These are phyloP conservation scores for Podaxis mareebaensis DNA, from an alignment of 768 basidiomycete species.

Conservation along the genomic window DNA sequence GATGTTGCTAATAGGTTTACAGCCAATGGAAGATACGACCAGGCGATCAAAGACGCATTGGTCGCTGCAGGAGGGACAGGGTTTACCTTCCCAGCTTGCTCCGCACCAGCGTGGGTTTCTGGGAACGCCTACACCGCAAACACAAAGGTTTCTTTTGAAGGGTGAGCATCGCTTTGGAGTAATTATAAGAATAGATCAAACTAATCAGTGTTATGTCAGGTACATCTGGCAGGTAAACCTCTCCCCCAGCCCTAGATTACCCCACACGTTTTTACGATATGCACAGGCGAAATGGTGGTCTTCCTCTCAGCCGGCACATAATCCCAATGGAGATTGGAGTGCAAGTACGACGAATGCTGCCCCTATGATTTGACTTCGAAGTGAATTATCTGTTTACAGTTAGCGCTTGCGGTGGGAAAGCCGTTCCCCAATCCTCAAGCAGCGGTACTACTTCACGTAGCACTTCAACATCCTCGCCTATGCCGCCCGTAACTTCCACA, in stretches of 20 bases:
- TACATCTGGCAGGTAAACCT: slow-evolving; percentile 64
- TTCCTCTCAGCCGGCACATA: slow-evolving; percentile 42
- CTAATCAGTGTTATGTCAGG: slow-evolving; percentile 27
- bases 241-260: not conserved
- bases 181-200: not conserved
- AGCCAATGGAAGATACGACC: slow-evolving; percentile 62
- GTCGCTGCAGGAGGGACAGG: slow-evolving; percentile 65
- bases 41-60: slow-evolving; percentile 60
- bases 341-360: slow-evolving; percentile 44
- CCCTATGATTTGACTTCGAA: not conserved
- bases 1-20: not conserved
- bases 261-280: slow-evolving; percentile 2
- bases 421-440: slow-evolving; percentile 14
- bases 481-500: slow-evolving; percentile 22
- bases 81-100: slow-evolving; percentile 64
- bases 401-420: slow-evolving; percentile 45
- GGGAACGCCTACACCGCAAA: slow-evolving; percentile 53
- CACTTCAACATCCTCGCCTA: slow-evolving; percentile 23
- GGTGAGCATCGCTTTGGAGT: slow-evolving; percentile 36
- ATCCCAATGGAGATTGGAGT: slow-evolving; percentile 61
- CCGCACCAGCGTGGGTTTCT: slow-evolving; percentile 51
- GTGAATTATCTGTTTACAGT: slow-evolving; percentile 33
- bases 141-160: slow-evolving; percentile 52
- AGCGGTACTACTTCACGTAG: slow-evolving; percentile 20
- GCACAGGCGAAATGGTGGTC: slow-evolving; percentile 63